Base-by-base conservation (phyloP, 768 basidiomycete species). In the Leccinum boreale region DNA sequence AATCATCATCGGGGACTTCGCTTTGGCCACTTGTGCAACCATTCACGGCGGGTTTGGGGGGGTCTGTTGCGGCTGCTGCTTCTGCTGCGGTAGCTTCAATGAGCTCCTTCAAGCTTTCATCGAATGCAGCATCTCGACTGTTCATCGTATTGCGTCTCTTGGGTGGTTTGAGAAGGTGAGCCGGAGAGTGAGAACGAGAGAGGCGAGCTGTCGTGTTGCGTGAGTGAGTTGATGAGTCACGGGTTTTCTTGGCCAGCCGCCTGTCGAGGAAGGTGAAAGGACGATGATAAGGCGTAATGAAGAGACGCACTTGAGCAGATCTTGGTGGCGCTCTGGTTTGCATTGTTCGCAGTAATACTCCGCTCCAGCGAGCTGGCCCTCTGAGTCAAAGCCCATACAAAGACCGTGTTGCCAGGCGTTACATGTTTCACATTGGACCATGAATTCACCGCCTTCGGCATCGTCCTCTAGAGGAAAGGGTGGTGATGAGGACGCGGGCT, bases 131-230 rank as follows among this genome's bases (percentile, higher is more conserved):
- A 71, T 97, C 96, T 57, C 96, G 80, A 67, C 92, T 95, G 72
- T 98, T 98, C 94, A 99, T 96, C 52, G 97, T 99, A 65, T 92
- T 94, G 59, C 97, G 81, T 53, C 92, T 85, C 75, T 94, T 96
- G 42, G 89, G 81, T n/a, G 83, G 80, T 65, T 85, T 84, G 60
- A 85, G 85, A 35, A 80, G 67, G 63, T 70, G 72, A 9, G 77
- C 77, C 3, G 88, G 91, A 24, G 87, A 91, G 71, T 85, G 89
- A 21, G 89, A 90, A 52, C 87, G 88, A 56, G 87, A 90, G 55
- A 84, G 78, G 61, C 87, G 87, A 47, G 82, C 79, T 21, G 75
- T 69, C 44, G 82, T 81, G 61, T 81, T 79, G 67, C 85, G 85
- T 44, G 87, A 83, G 56, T 79, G 80, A 50, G 82, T 73, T 29